Conservation (phyloP, 1,139 yeast genomes). For the Blastobotrys illinoisensis region DNA sequence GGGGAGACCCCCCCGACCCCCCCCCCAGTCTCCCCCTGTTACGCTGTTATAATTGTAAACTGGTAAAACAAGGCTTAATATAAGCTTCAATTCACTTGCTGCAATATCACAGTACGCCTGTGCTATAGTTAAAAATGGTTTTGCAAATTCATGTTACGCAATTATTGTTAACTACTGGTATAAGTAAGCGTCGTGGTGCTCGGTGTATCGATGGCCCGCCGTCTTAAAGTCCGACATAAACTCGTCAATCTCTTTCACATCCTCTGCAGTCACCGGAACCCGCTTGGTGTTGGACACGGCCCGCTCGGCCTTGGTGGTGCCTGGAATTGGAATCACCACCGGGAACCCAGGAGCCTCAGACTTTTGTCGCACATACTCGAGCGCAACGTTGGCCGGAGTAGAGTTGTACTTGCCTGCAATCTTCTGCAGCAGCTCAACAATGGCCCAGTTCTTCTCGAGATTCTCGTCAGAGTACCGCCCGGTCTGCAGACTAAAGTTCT, state of each 20-base stretch:
- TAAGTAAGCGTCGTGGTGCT: not conserved
- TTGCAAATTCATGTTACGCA: no score
- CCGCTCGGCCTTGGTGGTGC: slow-evolving; percentile 55
- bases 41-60: no score
- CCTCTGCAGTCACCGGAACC: slow-evolving; percentile 46
- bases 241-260: slow-evolving; percentile 41
- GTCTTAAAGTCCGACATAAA: slow-evolving; percentile 39
- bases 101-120: no score
- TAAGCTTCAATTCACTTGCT: no score
- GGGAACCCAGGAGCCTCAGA: slow-evolving; percentile 40
- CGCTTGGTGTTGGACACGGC: slow-evolving; percentile 53
- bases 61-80: no score
- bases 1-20: no score
- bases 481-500: slow-evolving; percentile 42
- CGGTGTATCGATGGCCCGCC: slow-evolving; percentile 47
- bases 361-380: slow-evolving; percentile 57
- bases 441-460: slow-evolving; percentile 45
- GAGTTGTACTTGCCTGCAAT: slow-evolving; percentile 43
- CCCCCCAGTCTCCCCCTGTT: no score
- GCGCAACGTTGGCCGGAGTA: slow-evolving; percentile 63
- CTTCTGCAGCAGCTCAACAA: slow-evolving; percentile 44
- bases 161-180: no score
- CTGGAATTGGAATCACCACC: slow-evolving; percentile 70
- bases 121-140: no score
- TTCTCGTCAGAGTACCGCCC: slow-evolving; percentile 60